These are phyloP conservation scores for Amylocarpus encephaloides DNA, from an alignment of 2,329 filamentous ascomycete genomes.

Conservation along the genomic window DNA sequence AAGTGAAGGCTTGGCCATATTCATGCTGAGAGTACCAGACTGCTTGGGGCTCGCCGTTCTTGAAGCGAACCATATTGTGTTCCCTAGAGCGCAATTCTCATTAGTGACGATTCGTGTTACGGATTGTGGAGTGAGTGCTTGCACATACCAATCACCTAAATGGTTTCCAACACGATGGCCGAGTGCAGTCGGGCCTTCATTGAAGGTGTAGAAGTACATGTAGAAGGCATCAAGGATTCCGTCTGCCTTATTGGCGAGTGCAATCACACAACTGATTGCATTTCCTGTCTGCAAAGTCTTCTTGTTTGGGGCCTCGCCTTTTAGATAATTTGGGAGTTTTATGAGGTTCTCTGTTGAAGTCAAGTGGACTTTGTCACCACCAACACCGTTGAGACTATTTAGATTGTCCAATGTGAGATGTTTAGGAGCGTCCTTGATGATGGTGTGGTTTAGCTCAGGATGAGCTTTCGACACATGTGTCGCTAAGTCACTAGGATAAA, in stretches of 20 bases:
- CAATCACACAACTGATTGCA: slow-evolving; percentile 57
- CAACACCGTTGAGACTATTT: slow-evolving; percentile 36
- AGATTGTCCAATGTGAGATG: slow-evolving; percentile 40
- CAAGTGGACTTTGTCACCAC: slow-evolving; percentile 35
- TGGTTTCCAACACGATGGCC: slow-evolving; percentile 32
- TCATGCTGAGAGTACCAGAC: slow-evolving; percentile 89
- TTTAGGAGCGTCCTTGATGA: slow-evolving; percentile 28
- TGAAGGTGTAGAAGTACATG: slow-evolving; percentile 22
- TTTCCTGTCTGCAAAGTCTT: slow-evolving; percentile 35
- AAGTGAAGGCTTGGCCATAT: slow-evolving; percentile 77
- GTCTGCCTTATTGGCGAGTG: slow-evolving; percentile 54
- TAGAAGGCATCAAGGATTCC: slow-evolving; percentile 32
- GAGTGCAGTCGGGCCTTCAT: too few species aligned
- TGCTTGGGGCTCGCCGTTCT: slow-evolving; percentile 70
- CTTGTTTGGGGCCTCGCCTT: slow-evolving; percentile 41
- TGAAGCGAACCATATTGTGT: slow-evolving; percentile 82
- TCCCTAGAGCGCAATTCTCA: slow-evolving; percentile 41
- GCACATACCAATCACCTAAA: slow-evolving; percentile 46
- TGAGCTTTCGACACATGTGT: slow-evolving; percentile 38
- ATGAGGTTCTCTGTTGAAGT: slow-evolving; percentile 22
- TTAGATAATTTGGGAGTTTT: slow-evolving; percentile 33
- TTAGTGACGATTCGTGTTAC: too few species aligned
- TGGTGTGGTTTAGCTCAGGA: slow-evolving; percentile 37
- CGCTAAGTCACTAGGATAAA: slow-evolving; percentile 40
- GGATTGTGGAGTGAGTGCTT: too few species aligned